Evolutionary conservation across 2,329 filamentous ascomycete species (phyloP).

Genomic region (Aureobasidium subglaciale): DNA sequence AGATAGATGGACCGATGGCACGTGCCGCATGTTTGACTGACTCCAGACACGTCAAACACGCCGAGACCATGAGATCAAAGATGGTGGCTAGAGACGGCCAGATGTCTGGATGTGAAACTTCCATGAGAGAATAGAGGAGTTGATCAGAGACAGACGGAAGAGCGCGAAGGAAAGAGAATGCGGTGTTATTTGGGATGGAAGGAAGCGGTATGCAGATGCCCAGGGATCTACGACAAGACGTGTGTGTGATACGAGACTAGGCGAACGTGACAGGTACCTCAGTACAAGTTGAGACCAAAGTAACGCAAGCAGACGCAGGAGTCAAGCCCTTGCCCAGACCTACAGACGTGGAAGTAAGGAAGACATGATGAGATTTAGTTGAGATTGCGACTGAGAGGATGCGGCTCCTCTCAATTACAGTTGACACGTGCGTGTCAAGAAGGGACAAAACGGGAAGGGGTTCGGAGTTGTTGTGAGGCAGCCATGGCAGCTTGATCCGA

Average conservation of each 20-base stretch:
- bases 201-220: neutral
- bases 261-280: neutral
- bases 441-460: neutral
- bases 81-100: neutral
- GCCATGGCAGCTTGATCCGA: constrained; percentile 3
- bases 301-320: constrained; percentile 4
- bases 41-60: neutral
- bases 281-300: neutral
- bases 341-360: neutral
- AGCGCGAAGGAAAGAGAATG: neutral
- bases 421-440: neutral
- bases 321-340: neutral
- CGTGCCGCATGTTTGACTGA: neutral
- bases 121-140: neutral
- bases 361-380: neutral
- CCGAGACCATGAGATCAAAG: neutral
- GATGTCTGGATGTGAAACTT: neutral
- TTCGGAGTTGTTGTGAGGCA: neutral
- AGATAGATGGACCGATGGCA: neutral
- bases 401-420: neutral
- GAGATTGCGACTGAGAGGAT: neutral
- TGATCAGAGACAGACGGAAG: neutral
- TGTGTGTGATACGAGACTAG: neutral
- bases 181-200: neutral
- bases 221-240: constrained; percentile 6